Evolutionary conservation across 2,329 filamentous ascomycete species (phyloP).

Genomic region (Neonectria hederae): DNA sequence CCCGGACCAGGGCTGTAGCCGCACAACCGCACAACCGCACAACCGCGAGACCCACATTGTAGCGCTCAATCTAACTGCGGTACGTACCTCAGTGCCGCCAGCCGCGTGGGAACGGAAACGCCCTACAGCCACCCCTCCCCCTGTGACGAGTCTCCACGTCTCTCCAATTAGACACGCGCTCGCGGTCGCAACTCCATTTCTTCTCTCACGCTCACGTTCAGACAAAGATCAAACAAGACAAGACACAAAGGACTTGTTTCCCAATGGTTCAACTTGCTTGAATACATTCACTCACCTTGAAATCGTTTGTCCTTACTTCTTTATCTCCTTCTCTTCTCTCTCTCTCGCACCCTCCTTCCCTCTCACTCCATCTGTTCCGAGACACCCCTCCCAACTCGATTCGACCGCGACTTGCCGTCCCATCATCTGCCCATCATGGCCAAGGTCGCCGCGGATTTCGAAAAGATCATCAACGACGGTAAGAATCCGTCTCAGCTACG

Average conservation of each 20-base stretch:
- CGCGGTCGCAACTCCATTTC: conserved; percentile 38
- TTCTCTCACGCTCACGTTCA: conserved; percentile 20
- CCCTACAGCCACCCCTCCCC: conserved; percentile 30
- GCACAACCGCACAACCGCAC: background rate
- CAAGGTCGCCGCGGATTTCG: conserved; percentile 59
- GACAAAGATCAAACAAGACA: conserved; percentile 9
- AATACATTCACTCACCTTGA: background rate
- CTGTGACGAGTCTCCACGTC: conserved; percentile 16
- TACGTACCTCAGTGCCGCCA: conserved; percentile 2
- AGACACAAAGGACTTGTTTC: conserved; percentile 4
- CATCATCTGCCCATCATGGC: conserved; percentile 46
- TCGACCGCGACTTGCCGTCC: background rate
- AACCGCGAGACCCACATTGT: background rate
- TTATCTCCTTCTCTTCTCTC: background rate
- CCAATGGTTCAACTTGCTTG: background rate
- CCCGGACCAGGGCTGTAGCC: background rate
- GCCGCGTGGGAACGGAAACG: conserved; percentile 18
- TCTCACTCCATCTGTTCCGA: background rate
- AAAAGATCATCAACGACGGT: conserved; percentile 66
- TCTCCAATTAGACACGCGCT: conserved; percentile 40
- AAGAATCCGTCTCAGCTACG: conserved; percentile 23
- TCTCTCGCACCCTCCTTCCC: background rate
- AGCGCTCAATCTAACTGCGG: background rate
- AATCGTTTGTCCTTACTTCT: background rate
- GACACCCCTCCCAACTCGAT: background rate